Evolutionary conservation across 306 rosid genomes (phyloP).

Genomic region (Spatholobus suberectus): DNA sequence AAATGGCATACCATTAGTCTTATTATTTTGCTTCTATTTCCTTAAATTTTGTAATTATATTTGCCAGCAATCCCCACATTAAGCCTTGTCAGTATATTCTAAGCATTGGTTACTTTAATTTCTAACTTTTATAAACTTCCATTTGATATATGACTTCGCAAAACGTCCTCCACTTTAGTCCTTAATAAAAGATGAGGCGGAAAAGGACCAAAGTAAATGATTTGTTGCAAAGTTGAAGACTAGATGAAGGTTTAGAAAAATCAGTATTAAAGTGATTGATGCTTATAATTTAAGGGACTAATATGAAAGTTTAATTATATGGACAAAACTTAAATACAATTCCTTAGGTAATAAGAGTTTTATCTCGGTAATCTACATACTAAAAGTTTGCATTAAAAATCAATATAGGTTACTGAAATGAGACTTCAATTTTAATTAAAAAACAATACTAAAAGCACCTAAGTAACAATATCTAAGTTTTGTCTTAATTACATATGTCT

Average conservation of each 20-base stretch:
- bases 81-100: background rate
- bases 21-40: background rate
- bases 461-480: no score
- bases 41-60: background rate
- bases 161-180: background rate
- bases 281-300: no score
- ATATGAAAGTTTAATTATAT: background rate
- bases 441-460: no score
- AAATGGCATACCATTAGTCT: constrained; percentile 5
- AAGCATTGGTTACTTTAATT: background rate
- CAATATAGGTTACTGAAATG: no score
- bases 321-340: no score
- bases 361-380: no score
- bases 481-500: no score
- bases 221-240: background rate
- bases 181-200: background rate
- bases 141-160: background rate
- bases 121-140: background rate
- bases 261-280: no score
- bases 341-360: no score
- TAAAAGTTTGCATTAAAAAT: no score
- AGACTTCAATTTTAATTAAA: no score
- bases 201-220: background rate
- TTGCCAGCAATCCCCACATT: background rate
- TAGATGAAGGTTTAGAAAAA: no score